Evolutionary conservation across 352 stramenopile species (phyloP), one percentile per base, ranked within the genome.

Genomic region (Phytopythium cucurbitacearum): DNA sequence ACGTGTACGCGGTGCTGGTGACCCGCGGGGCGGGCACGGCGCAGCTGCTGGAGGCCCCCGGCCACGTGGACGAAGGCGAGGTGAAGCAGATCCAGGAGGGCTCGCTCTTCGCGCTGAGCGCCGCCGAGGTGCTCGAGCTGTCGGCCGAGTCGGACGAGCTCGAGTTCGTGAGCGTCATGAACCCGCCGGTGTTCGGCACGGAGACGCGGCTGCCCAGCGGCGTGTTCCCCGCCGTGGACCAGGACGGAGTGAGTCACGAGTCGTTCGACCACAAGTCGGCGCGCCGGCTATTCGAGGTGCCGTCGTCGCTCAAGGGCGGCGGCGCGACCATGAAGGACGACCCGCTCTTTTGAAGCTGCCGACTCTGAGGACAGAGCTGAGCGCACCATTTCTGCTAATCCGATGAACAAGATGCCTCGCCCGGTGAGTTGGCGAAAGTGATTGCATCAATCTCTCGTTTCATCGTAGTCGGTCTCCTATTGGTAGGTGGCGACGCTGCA

Each of bases 261-360:
- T 71, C 60, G 40, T 89, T 80, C 53, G 75, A 76, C 48, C 61
- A 85, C 51, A 54, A 47, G 32, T 48, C 60, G 32, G 72, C 84
- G 40, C 59, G 67, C n/a, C 69, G 78, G 10, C 64, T 92, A n/a
- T 90, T 87, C 47, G 76, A 85, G 28, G 72, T 76, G 1, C 81
- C 81, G 15, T 78, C 88, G 63, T 89, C 81, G 12, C 67, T 92
- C 44, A 86, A 89, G 60, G 77, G 72, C 21, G 81, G 81, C 37
- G 89, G 78, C 64, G 74, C 73, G 37, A 76, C 77, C 4, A 89
- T 92, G 79, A 91, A 87, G 57, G 77, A 91, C 56, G 78, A 91
- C 53, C 80, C 80, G 47, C 64, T 91, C 4, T 91, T 91, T 57
- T 91, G 78, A 71, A n/a, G 15, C 28, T 13, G 16, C 16, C 4